Conservation (phyloP, 1,284 basidiomycete species). For the Melanopsichium pennsylvanicum region DNA sequence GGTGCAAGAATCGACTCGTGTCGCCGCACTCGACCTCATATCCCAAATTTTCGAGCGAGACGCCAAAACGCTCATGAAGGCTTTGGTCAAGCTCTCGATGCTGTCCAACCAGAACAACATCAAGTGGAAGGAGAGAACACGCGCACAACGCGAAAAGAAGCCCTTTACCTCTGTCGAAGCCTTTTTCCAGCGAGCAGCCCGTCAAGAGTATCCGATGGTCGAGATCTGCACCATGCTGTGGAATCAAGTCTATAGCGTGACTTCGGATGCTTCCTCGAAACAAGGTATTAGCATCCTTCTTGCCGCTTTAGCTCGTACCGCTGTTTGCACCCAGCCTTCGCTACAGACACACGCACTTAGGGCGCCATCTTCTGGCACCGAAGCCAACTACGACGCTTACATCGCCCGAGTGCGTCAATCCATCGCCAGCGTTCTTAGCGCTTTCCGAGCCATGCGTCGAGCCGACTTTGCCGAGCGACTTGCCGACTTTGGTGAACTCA, state of each 20-base stretch:
- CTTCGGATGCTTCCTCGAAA: slow-evolving; percentile 6
- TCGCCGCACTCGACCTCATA: slow-evolving; percentile 41
- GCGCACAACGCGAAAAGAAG: slow-evolving; percentile 21
- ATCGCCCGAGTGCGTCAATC: slow-evolving; percentile 33
- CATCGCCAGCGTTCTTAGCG: slow-evolving; percentile 29
- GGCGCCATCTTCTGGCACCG: slow-evolving; percentile 9
- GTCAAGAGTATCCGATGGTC: slow-evolving; percentile 22
- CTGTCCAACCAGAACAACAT: slow-evolving; percentile 23
- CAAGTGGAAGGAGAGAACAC: slow-evolving; percentile 22
- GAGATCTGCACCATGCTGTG: slow-evolving; percentile 46
- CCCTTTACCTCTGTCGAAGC: slow-evolving; percentile 4
- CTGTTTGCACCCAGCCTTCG: slow-evolving; percentile 38
- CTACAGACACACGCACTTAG: slow-evolving; percentile 45
- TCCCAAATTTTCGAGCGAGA: slow-evolving; percentile 41
- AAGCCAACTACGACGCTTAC: slow-evolving; percentile 35
- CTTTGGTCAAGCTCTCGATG: slow-evolving; percentile 26
- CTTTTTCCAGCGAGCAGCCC: slow-evolving; percentile 23
- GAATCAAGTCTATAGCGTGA: slow-evolving; percentile 40
- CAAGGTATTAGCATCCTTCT: slow-evolving; percentile 41
- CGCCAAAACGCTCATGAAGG: slow-evolving; percentile 16
- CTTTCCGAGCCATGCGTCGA: slow-evolving; percentile 37
- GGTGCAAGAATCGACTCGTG: slow-evolving; percentile 17
- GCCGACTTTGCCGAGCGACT: slow-evolving; percentile 36
- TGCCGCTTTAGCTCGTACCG: slow-evolving; percentile 30
- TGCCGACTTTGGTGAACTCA: slow-evolving; percentile 43